phyloP scores from a whole-genome alignment of 2,329 filamentous ascomycete genomes.

The Sclerotinia subarctica region DNA sequence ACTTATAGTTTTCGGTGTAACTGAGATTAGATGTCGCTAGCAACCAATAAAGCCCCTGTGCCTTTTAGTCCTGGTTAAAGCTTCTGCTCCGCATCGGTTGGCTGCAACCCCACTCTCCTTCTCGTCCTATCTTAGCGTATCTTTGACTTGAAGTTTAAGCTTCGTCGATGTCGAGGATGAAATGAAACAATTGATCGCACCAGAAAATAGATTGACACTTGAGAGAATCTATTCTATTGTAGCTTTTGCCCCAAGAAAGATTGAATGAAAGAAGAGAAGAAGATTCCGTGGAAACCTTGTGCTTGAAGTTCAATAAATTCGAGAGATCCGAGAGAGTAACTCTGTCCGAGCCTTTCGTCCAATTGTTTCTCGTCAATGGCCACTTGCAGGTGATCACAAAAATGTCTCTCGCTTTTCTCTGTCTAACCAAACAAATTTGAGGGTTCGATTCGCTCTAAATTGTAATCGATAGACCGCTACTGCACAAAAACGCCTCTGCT shows the following conservation, averaged over 20 bases:
- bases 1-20: slow-evolving; percentile 7
- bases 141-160: background rate
- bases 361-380: background rate
- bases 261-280: background rate
- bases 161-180: background rate
- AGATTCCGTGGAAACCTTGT: background rate
- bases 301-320: background rate
- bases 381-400: background rate
- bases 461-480: slow-evolving; percentile 14
- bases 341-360: background rate
- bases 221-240: background rate
- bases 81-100: slow-evolving; percentile 9
- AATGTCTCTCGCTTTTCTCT: background rate
- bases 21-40: slow-evolving; percentile 17
- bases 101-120: slow-evolving; percentile 11
- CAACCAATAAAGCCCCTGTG: slow-evolving; percentile 14
- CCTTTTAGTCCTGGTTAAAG: slow-evolving; percentile 11
- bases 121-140: slow-evolving; percentile 17
- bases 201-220: background rate
- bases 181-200: background rate
- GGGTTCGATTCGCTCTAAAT: background rate
- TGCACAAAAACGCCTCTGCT: background rate
- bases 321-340: background rate
- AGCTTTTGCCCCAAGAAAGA: background rate
- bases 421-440: background rate